Evolutionary conservation across 2,329 filamentous ascomycete species (phyloP).

Genomic region (Fusarium torreyae): DNA sequence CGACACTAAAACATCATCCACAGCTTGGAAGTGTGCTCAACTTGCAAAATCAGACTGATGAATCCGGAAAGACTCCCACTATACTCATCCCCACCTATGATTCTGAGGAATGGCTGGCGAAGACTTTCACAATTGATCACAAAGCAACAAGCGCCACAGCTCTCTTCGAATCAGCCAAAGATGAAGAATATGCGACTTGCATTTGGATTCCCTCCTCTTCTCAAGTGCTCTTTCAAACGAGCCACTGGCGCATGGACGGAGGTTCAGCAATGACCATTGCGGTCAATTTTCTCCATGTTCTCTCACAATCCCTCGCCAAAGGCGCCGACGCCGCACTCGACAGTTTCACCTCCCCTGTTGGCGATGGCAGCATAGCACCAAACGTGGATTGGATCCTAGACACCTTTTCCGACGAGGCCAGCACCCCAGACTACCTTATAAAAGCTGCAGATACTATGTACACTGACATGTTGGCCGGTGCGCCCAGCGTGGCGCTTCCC

Average conservation of each 20-base stretch:
- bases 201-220: constrained; percentile 9
- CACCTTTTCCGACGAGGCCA: neutral
- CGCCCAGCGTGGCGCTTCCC: constrained; percentile 7
- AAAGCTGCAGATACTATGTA: constrained; percentile 12
- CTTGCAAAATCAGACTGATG: neutral
- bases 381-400: constrained; percentile 11
- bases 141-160: neutral
- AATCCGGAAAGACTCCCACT: neutral
- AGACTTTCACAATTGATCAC: constrained; percentile 6
- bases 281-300: constrained; percentile 13
- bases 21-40: constrained; percentile 15
- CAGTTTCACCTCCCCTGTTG: constrained; percentile 8
- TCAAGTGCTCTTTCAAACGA: constrained; percentile 12
- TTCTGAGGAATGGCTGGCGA: constrained; percentile 8
- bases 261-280: constrained; percentile 12
- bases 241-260: constrained; percentile 13
- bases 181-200: constrained; percentile 15
- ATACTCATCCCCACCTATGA: constrained; percentile 7
- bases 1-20: constrained; percentile 2
- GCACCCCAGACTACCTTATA: neutral
- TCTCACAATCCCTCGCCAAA: constrained; percentile 6
- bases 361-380: constrained; percentile 8
- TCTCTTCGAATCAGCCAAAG: constrained; percentile 9
- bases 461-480: constrained; percentile 14
- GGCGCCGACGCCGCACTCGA: neutral